A percentile compares a stretch with the other conserved stretches of the same genome.
Conservation (phyloP, 2,329 filamentous ascomycete genomes). For the Alternaria sp. region DNA sequence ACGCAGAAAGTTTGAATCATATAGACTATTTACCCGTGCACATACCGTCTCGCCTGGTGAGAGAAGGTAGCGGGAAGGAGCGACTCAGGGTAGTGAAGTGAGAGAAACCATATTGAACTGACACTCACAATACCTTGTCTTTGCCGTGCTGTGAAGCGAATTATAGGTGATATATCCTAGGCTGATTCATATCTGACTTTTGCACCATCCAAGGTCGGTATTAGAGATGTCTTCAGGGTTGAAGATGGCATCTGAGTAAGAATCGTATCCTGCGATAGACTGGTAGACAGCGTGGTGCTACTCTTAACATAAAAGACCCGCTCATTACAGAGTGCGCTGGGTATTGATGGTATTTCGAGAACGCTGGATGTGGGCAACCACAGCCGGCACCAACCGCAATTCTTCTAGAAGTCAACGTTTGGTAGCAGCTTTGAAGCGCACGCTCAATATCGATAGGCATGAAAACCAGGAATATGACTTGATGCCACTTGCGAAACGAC, state of each 20-base stretch:
- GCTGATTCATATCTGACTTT: not conserved
- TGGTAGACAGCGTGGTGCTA: not conserved
- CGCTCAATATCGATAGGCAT: not conserved
- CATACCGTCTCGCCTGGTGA: conserved; percentile 1
- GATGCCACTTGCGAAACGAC: not conserved
- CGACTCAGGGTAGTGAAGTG: not conserved
- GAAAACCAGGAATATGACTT: not conserved
- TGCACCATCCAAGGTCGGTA: too few relatives aligned
- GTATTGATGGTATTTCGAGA: not conserved
- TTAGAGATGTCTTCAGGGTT: not conserved
- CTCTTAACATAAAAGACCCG: not conserved
- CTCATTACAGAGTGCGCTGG: not conserved
- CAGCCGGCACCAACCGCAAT: not conserved
- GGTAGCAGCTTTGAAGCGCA: not conserved
- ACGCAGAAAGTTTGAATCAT: conserved; percentile 1
- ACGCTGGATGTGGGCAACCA: not conserved
- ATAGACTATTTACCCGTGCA: conserved; percentile 1
- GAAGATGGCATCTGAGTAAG: not conserved
- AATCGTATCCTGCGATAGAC: not conserved
- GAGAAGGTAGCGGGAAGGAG: not conserved
- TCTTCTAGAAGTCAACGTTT: not conserved
- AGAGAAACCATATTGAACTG: not conserved
- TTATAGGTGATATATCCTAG: not conserved
- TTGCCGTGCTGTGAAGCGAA: not conserved
- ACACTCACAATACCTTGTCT: not conserved